Evolutionary conservation across 805 yeast genomes (phyloP), one percentile per base, ranked within the genome.

Genomic region (Wickerhamomyces pijperi): DNA sequence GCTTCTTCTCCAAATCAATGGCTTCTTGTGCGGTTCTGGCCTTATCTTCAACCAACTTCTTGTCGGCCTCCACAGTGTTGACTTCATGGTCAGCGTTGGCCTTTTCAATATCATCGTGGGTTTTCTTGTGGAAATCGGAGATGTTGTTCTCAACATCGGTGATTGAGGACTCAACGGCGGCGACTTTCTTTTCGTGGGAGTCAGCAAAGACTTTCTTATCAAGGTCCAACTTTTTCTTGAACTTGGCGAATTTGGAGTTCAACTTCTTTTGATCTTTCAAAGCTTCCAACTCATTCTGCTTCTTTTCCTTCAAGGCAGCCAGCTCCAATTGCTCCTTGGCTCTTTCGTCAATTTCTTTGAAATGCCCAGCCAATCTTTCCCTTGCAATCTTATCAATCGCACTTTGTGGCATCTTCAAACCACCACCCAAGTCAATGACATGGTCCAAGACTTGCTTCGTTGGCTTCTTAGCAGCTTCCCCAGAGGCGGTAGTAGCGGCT

Each of bases 371-470:
- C 28, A 54, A 41, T 39, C 42, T 50, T 32, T 43, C 45, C 41
- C 39, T 47, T 3, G 58, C 58, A 39, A 54, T 54, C 8, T 46
- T 51, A 17, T 50, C 43, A 21, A 54, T 46, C 6, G 44, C 44
- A 32, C 53, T 47, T 44, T 51, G 51, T 9, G 51, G 46, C 45
- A 54, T 39, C 41, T 51, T 53, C 36, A 54, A 41, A 9, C 58
- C 58, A 35, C 53, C 56, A 33, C 58, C 58, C 2, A 54, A 40
- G 32, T 54, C 56, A 32, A 54, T 38, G n/a, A 50, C 38, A 2
- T 40, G 42, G 33, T 54, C 56, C 18, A 45, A 46, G 15, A 42
- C 46, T 9, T 29, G 37, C 21, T 47, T 45, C 41, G 48, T 46
- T 35, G 32, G 28, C 15, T 39, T 23, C 15, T 35, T 32, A 5